A percentile compares a stretch with the other conserved stretches of the same genome.
These are phyloP conservation scores for Paspalum vaginatum DNA, from an alignment of 176 grass and related monocot genomes.

Conservation along the genomic window DNA sequence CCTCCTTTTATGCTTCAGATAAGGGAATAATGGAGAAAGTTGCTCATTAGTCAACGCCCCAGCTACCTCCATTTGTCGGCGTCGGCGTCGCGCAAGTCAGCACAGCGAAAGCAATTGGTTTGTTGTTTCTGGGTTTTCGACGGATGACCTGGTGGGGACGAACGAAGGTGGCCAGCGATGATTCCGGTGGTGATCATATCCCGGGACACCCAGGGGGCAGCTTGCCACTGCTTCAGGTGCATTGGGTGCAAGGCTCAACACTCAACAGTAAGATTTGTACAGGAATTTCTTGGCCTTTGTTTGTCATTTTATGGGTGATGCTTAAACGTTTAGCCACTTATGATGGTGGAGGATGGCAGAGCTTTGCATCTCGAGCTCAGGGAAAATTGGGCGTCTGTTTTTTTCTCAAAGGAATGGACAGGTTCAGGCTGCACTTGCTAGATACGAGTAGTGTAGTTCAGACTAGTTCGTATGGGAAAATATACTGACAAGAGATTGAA, in stretches of 20 bases:
- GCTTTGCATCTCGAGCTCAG: neutral
- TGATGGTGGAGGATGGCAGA: neutral
- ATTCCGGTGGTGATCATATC: slow-evolving; percentile 6
- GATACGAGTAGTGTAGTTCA: neutral
- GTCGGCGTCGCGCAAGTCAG: slow-evolving; percentile 32
- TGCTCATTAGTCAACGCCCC: slow-evolving; percentile 35
- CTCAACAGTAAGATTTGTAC: neutral
- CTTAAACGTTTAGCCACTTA: slow-evolving; percentile 2
- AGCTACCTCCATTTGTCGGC: slow-evolving; percentile 32
- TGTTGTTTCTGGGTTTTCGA: slow-evolving; percentile 17
- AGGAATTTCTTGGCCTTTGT: neutral
- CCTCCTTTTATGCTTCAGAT: slow-evolving; percentile 34
- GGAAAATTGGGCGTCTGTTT: neutral
- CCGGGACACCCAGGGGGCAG: slow-evolving; percentile 22
- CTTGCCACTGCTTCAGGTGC: slow-evolving; percentile 32
- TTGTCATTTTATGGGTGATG: neutral
- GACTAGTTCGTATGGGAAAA: neutral
- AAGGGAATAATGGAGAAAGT: slow-evolving; percentile 33
- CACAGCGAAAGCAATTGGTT: slow-evolving; percentile 22
- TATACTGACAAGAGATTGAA: slow-evolving; percentile 18
- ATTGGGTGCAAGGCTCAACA: slow-evolving; percentile 35
- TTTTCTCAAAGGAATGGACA: neutral
- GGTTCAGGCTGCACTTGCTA: neutral
- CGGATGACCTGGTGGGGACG: neutral
- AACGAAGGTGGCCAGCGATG: slow-evolving; percentile 24